phyloP scores from a whole-genome alignment of 78 protist genomes.

The Dictyostelium brefeldianum region DNA sequence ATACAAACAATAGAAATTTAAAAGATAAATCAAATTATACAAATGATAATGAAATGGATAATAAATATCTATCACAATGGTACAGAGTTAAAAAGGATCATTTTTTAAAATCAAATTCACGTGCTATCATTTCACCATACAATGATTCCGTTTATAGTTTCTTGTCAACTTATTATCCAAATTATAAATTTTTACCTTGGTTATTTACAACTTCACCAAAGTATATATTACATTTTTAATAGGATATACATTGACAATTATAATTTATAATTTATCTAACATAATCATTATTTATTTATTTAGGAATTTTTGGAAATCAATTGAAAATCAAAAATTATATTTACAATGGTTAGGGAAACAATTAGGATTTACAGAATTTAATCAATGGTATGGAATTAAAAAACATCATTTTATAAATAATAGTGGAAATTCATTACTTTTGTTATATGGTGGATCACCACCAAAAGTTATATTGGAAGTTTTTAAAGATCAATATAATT shows the following conservation, averaged over 20 bases:
- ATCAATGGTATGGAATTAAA: conserved; percentile 51
- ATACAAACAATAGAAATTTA: neutral
- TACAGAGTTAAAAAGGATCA: conserved; percentile 10
- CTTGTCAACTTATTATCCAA: neutral
- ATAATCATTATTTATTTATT: neutral
- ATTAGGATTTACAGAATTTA: neutral
- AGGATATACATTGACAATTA: too few relatives aligned
- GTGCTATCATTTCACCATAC: conserved; percentile 6
- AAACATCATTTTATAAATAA: conserved; percentile 34
- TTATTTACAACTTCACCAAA: conserved; percentile 44
- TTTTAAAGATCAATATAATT: conserved; percentile 10
- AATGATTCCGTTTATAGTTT: conserved; percentile 35
- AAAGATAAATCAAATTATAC: neutral
- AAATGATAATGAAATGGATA: neutral
- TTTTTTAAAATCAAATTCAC: neutral
- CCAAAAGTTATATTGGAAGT: neutral
- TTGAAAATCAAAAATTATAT: conserved; percentile 41
- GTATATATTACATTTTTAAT: too few relatives aligned
- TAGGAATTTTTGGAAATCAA: conserved; percentile 37
- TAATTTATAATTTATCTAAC: neutral
- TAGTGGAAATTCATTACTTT: conserved; percentile 22
- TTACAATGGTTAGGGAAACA: conserved; percentile 26
- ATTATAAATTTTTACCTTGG: conserved; percentile 45
- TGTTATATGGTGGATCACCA: conserved; percentile 36
- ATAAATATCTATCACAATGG: conserved; percentile 18